phyloP scores from a whole-genome alignment of 345 rosid species.

The Boechera retrofracta region DNA sequence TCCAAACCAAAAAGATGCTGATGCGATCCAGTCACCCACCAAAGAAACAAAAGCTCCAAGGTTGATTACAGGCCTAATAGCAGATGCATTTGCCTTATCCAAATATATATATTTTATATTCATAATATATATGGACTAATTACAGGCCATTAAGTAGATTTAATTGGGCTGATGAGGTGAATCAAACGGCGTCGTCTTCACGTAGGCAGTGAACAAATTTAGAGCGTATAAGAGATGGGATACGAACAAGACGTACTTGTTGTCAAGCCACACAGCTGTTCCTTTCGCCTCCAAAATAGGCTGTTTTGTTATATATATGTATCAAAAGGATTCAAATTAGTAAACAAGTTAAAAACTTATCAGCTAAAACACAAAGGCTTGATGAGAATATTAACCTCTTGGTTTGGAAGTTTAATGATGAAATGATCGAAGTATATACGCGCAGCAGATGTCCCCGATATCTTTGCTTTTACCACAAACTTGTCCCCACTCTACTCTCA shows the following conservation, averaged over 20 bases:
- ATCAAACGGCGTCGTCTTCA: conserved; percentile 51
- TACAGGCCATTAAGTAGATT: not conserved
- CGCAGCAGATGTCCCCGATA: conserved; percentile 73
- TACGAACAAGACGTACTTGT: conserved; percentile 74
- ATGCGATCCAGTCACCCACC: too few relatives aligned
- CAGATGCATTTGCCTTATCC: not conserved
- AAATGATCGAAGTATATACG: conserved; percentile 76
- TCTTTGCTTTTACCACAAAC: conserved; percentile 69
- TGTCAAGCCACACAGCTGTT: conserved; percentile 81
- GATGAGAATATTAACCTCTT: conserved; percentile 52
- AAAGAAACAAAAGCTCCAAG: too few relatives aligned
- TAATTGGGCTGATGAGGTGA: not conserved
- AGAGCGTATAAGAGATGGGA: conserved; percentile 70
- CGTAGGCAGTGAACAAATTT: conserved; percentile 59
- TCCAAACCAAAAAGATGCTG: too few relatives aligned
- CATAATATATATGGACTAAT: not conserved
- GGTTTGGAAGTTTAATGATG: conserved; percentile 72
- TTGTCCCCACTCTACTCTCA: conserved; percentile 71
- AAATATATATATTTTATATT: not conserved
- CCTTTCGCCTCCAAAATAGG: conserved; percentile 82
- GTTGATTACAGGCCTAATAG: too few relatives aligned
- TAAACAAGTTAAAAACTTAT: not conserved
- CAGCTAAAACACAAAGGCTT: not conserved
- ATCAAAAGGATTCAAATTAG: conserved; percentile 1
- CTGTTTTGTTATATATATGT: conserved; percentile 39